Evolutionary conservation across 371 early-diverging fungal species (phyloP), one percentile per base, ranked within the genome.

Genomic region (Zancudomyces culisetae): DNA sequence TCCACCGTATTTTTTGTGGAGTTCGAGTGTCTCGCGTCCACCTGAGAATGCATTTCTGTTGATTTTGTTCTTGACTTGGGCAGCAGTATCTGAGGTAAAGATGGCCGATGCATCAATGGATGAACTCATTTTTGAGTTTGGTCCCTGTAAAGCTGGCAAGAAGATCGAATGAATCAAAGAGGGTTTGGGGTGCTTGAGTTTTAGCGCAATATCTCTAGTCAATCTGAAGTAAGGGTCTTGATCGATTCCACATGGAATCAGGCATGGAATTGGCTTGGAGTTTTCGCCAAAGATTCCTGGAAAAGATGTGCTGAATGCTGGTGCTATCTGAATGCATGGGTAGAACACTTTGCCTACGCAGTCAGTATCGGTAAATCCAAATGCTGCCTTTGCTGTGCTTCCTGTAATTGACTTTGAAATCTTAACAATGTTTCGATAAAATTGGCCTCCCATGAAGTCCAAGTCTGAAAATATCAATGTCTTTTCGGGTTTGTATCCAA

Each of bases 171-270:
- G 98, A 51, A 98, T 80, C 40, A 96, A 70, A 10, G 87, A 70
- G 2, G 99, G 99, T 70, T 99, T 99, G 45, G 82, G 90, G 70
- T 91, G 90, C 72, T 95, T 92, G 43, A 99, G 76, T 55, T 75
- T 79, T 53, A 76, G 76, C 20, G 98, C 87, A 18, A 97, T 95
- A 72, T 99, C 99, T 58, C 99, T 81, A 0, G 98, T 97, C 53
- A 99, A 69, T 43, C 99, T 85, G 80, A 99, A 99, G 75, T 96
- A 99, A 53, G 99, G 99, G 62, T 99, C 99, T 29, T 99, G 99
- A 66, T 99, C 99, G 60, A 99, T 96, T 41, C 98, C 98, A 64
- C 91, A 90, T 20, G 99, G 99, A 60, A 99, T 96, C 66, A 99
- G 69, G 68, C 95, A 94, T 10, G 93, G 94, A 51, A 89, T 81